Conservation (phyloP, 805 yeast genomes). For the Cyberlindnera maritima region DNA sequence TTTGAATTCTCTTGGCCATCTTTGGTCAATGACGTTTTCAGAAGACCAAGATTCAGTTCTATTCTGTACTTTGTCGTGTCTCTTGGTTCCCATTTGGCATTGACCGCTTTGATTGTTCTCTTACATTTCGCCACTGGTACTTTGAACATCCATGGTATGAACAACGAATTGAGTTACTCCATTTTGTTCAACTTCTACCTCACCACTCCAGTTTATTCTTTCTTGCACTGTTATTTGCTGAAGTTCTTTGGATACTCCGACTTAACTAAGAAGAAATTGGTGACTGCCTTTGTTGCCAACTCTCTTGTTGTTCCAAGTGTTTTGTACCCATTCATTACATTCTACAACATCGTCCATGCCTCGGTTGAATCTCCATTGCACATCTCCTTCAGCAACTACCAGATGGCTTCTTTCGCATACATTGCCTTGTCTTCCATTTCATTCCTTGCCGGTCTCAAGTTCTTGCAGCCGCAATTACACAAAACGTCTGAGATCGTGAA, state of each 20-base stretch:
- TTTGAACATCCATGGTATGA: conserved; percentile 16
- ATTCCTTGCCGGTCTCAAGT: conserved; percentile 15
- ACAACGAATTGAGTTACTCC: conserved; percentile 11
- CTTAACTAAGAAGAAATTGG: conserved; percentile 1
- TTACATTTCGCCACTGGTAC: conserved; percentile 8
- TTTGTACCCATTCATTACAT: conserved; percentile 7
- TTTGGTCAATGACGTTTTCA: conserved; percentile 25
- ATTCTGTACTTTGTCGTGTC: conserved; percentile 18
- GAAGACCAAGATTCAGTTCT: conserved; percentile 16
- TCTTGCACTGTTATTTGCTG: conserved; percentile 19
- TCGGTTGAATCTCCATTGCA: conserved; percentile 27
- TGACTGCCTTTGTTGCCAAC: conserved; percentile 11
- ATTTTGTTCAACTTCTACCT: conserved; percentile 9
- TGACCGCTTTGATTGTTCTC: conserved; percentile 9
- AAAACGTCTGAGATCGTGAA: conserved; percentile 22
- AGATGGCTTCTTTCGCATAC: conserved; percentile 12
- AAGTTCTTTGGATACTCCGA: conserved; percentile 20
- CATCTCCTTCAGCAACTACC: conserved; percentile 7
- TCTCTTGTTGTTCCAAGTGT: conserved; percentile 22
- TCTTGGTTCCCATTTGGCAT: conserved; percentile 21
- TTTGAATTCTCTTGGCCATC: conserved; percentile 29
- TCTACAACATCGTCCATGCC: conserved; percentile 20
- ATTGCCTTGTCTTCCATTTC: conserved; percentile 10
- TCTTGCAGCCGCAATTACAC: conserved; percentile 8
- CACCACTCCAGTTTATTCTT: conserved; percentile 19